Evolutionary conservation across 2,329 filamentous ascomycete genomes (phyloP).

Genomic region (Hypomyces rosellus): DNA sequence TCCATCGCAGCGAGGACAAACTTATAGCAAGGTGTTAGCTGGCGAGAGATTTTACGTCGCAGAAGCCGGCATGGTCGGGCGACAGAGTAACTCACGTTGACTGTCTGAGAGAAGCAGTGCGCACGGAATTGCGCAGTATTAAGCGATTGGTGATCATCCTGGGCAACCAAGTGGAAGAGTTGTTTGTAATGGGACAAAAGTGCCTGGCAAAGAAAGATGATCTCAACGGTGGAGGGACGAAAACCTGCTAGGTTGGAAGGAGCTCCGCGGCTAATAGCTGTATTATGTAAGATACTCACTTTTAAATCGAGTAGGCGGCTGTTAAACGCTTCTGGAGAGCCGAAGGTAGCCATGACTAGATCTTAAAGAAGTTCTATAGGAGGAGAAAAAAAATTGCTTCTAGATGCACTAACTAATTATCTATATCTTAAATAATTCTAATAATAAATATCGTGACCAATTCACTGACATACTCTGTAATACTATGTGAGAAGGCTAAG

Average conservation of each 20-base stretch:
- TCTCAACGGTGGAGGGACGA: neutral
- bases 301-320: too few species aligned
- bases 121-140: slow-evolving; percentile 52
- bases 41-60: slow-evolving; percentile 12
- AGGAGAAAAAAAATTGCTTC: too few species aligned
- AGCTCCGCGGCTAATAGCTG: neutral
- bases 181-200: neutral
- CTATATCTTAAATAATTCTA: too few species aligned
- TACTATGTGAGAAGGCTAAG: too few species aligned
- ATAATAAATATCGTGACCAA: too few species aligned
- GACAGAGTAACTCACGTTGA: slow-evolving; percentile 40
- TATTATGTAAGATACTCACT: neutral
- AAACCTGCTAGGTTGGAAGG: neutral
- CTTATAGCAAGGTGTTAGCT: slow-evolving; percentile 5
- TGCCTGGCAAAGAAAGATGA: neutral
- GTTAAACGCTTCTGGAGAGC: too few species aligned
- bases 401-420: too few species aligned
- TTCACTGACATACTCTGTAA: too few species aligned
- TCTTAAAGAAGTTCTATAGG: too few species aligned
- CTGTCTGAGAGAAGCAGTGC: slow-evolving; percentile 48
- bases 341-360: too few species aligned
- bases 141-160: slow-evolving; percentile 57
- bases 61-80: slow-evolving; percentile 12
- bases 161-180: slow-evolving; percentile 15
- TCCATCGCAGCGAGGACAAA: slow-evolving; percentile 37